phyloP scores from a whole-genome alignment of 2,329 filamentous ascomycete genomes.

The Pseudocercospora fuligena region DNA sequence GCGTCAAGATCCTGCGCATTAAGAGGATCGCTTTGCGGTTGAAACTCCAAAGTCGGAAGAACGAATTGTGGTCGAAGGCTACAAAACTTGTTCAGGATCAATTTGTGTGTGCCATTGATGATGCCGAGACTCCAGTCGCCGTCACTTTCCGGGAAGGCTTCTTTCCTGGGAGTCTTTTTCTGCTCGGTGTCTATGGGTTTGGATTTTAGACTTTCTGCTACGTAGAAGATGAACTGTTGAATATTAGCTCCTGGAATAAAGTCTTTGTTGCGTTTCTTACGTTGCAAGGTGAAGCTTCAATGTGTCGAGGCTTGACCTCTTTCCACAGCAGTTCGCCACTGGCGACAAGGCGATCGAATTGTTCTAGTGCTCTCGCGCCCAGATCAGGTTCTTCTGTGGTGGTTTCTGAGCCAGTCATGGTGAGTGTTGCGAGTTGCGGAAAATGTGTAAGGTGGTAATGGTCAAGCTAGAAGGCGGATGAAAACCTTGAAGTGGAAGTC shows the following conservation, averaged over 20 bases:
- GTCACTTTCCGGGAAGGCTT: constrained; percentile 24
- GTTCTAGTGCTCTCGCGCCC: constrained; percentile 14
- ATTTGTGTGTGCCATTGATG: constrained; percentile 39
- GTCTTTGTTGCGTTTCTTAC: background rate
- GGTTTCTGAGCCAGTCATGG: background rate
- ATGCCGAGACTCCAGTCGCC: constrained; percentile 38
- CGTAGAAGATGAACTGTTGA: constrained; percentile 22
- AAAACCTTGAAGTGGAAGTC: background rate
- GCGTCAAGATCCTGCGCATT: constrained; percentile 44
- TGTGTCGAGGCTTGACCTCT: constrained; percentile 5
- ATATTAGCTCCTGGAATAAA: background rate
- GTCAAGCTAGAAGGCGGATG: background rate
- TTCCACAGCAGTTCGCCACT: constrained; percentile 21
- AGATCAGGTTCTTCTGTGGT: constrained; percentile 3
- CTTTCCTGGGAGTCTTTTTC: constrained; percentile 3
- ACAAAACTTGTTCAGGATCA: constrained; percentile 47
- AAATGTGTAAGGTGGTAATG: background rate
- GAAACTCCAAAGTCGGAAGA: constrained; percentile 47
- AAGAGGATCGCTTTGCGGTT: constrained; percentile 46
- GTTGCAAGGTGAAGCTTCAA: constrained; percentile 10
- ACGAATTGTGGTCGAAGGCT: constrained; percentile 45
- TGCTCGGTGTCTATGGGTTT: constrained; percentile 23
- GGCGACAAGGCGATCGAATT: constrained; percentile 20
- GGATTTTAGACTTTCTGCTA: constrained; percentile 21
- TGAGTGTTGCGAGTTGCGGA: background rate